Conservation (phyloP, 495 filamentous ascomycete genomes). For the Cetradonia linearis region DNA sequence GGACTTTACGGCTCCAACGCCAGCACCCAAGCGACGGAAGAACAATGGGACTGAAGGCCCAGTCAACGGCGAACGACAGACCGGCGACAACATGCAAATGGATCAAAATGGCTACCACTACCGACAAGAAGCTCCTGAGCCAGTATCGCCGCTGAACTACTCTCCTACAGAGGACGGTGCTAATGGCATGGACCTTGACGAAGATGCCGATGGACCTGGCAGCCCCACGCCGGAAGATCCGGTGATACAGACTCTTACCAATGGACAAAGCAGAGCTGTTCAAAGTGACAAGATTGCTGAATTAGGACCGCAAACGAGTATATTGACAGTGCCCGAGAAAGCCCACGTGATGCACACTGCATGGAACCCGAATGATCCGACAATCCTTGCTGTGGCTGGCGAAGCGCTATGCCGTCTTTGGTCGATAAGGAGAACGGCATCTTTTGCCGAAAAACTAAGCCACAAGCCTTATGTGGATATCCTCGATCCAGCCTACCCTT, state of each 20-base stretch:
- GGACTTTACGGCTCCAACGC: slow-evolving; percentile 30
- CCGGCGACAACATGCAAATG: slow-evolving; percentile 25
- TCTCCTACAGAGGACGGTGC: slow-evolving; percentile 19
- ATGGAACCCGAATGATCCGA: slow-evolving; percentile 70
- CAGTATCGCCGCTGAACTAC: slow-evolving; percentile 41
- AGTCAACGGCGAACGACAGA: slow-evolving; percentile 33
- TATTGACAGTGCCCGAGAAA: slow-evolving; percentile 50
- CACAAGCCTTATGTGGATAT: slow-evolving; percentile 26
- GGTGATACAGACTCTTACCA: slow-evolving; percentile 47
- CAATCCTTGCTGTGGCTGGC: slow-evolving; percentile 62
- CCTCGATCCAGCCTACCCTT: slow-evolving; percentile 29
- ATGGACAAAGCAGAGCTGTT: slow-evolving; percentile 59
- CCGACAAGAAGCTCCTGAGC: slow-evolving; percentile 25
- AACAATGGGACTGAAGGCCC: slow-evolving; percentile 33
- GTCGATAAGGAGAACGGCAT: slow-evolving; percentile 45
- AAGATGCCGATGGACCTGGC: slow-evolving; percentile 32
- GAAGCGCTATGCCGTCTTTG: slow-evolving; percentile 73
- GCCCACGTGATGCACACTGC: slow-evolving; percentile 58
- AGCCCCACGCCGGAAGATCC: slow-evolving; percentile 36
- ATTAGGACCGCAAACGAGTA: slow-evolving; percentile 53
- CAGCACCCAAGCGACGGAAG: slow-evolving; percentile 31
- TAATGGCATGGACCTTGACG: slow-evolving; percentile 51
- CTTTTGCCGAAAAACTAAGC: slow-evolving; percentile 33
- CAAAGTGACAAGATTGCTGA: slow-evolving; percentile 58
- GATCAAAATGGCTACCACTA: slow-evolving; percentile 22